These are phyloP conservation scores for Solanum paucissectum DNA, from an alignment of 257 asterid genomes.

Conservation along the genomic window DNA sequence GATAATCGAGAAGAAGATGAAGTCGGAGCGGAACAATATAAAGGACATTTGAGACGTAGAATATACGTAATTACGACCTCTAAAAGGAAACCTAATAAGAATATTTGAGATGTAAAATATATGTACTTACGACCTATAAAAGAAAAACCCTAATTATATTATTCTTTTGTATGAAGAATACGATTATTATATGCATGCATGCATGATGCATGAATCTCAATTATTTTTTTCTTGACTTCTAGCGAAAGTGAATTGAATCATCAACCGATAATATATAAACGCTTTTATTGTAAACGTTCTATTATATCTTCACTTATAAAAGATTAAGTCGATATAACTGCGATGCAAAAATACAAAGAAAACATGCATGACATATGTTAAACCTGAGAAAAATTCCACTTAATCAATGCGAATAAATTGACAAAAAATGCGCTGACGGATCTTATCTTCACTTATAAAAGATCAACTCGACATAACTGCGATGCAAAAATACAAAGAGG, in stretches of 20 bases:
- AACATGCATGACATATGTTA: not conserved
- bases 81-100: not conserved
- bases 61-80: not conserved
- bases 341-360: not conserved
- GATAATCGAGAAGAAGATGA: not conserved
- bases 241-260: not conserved
- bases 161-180: not conserved
- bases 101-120: not conserved
- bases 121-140: not conserved
- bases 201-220: not conserved
- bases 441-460: not conserved
- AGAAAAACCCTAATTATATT: not conserved
- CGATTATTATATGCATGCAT: not conserved
- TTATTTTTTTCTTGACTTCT: not conserved
- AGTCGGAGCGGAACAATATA: not conserved
- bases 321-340: not conserved
- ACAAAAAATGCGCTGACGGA: rapidly evolving
- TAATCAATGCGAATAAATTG: not conserved
- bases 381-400: not conserved
- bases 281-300: not conserved
- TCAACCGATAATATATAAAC: not conserved
- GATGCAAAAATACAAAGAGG: not conserved
- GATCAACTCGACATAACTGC: not conserved
- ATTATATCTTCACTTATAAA: not conserved
- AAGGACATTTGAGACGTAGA: not conserved